Percentiles rank a stretch among this genome's conserved stretches.
These are phyloP conservation scores for Thelonectria discophora DNA, from an alignment of 2,329 filamentous ascomycete species.

Conservation along the genomic window DNA sequence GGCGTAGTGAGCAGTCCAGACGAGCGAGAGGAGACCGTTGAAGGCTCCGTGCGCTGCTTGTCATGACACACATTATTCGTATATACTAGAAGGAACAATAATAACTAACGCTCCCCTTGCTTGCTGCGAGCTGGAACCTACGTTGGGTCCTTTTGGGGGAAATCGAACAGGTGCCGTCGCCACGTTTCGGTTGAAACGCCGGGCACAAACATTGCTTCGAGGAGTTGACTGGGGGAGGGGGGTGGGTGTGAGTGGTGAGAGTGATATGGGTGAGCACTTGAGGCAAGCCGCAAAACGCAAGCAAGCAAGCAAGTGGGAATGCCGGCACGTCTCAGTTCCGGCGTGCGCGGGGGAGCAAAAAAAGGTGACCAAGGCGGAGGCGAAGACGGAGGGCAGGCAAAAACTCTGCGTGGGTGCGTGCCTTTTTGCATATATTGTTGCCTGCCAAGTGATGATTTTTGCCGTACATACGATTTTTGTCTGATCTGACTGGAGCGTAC, in stretches of 20 bases:
- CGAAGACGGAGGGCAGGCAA: no score
- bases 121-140: neutral
- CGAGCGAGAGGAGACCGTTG: neutral
- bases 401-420: no score
- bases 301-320: neutral
- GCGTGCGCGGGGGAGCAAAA: no score
- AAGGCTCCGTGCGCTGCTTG: slow-evolving; percentile 5
- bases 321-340: neutral
- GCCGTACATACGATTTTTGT: no score
- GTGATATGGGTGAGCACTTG: slow-evolving; percentile 1
- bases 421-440: no score
- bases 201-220: slow-evolving; percentile 13
- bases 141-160: no score
- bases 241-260: slow-evolving; percentile 13
- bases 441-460: no score
- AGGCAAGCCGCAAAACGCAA: slow-evolving; percentile 1
- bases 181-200: slow-evolving; percentile 10
- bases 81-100: no score
- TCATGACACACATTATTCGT: slow-evolving; percentile 1
- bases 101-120: neutral
- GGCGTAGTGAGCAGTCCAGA: neutral
- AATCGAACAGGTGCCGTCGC: no score
- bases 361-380: no score
- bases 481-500: no score
- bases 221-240: slow-evolving; percentile 36